Evolutionary conservation across 371 early-diverging fungal species (phyloP), one percentile per base, ranked within the genome.

Genomic region (Mucor indicus): DNA sequence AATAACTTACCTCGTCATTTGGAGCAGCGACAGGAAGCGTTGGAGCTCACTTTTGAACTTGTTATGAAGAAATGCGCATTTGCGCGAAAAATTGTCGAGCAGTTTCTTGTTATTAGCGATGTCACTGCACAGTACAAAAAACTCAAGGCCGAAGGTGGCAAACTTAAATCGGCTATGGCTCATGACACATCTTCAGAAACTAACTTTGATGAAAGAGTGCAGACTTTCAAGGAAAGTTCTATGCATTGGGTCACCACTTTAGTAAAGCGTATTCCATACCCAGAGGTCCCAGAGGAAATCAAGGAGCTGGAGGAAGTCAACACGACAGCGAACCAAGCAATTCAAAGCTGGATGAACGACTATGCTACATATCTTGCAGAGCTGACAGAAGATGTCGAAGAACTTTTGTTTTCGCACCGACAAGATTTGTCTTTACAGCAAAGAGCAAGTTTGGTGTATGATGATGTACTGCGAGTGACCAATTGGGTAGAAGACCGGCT

Each of bases 401-500:
- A 61, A 16, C 44, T 72, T 2, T 35, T 78, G 17, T 33, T 56
- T 4, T 49, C 57, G 5, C 69, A 69, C 37, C 69, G 72, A n/a
- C 57, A 67, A 32, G 53, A 50, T 20, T 41, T 75, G 16, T 62
- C 65, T 5, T 45, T 79, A 7, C 67, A 70, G n/a, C 64, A 69
- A 24, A 56, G 65, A 5, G 64, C 71, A 5, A 56, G 57, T 10
- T 48, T 68, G 3, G 64, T 57, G 4, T 64, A 67, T 21, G 69
- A 76, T 16, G 77, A 76, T 44, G 49, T 72, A 51, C 44, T 54
- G 4, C 53, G 67, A 3, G 48, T 76, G 39, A 63, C 55, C 0
- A 42, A 45, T 13, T 76, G 75, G 77, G 47, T 74, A n/a, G 70
- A 64, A 25, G 64, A 76, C 21, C 53, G 67, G 19, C 22, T 50